Base-by-base conservation (phyloP, 768 basidiomycete genomes). In the Agaricus subrufescens region DNA sequence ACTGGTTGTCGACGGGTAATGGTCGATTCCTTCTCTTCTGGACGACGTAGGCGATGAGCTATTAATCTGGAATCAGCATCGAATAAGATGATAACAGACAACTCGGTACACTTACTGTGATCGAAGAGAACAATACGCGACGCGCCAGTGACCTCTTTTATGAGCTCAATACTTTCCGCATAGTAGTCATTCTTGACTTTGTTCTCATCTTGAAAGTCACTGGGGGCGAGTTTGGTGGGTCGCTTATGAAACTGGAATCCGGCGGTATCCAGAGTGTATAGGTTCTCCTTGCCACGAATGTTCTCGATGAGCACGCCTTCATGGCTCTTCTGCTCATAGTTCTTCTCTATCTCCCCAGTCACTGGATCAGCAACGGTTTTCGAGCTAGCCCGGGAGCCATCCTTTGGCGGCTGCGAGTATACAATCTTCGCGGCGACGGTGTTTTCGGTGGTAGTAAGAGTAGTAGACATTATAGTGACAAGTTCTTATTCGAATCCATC, bases 101-200 rank as follows among this genome's bases (percentile, higher is more conserved):
- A n/a, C 7, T 34, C 6, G 30, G 27, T 46, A 40, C 54, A 60
- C 81, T 58, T 52, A 81, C 83, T 85, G 64, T 85, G 83, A 61
- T 85, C 83, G 55, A 85, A 86, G 34, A 83, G 51, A n/a, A 84
- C 78, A 25, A 81, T 79, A 25, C 72, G 72, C 56, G 71, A 78
- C 0, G 84, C 84, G 9, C 85, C 83, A 0, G 82, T 84, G 8
- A 82, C 46, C 58, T 78, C 60, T 70, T 85, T 84, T 44, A 85
- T 68, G 29, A 84, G 65, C 62, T 79, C 78, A 19, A 73, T 70
- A 59, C 78, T 79, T 67, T 86, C 84, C 1, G 76, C 73, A 62
- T 85, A 85, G 64, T 86, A 87, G 49, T 79, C 79, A 31, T 59
- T 63, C 62, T 73, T 60, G 40, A 86, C 74, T 38, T 75, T 76